Base-by-base conservation (phyloP, 768 basidiomycete species). In the Russula olivacea region DNA sequence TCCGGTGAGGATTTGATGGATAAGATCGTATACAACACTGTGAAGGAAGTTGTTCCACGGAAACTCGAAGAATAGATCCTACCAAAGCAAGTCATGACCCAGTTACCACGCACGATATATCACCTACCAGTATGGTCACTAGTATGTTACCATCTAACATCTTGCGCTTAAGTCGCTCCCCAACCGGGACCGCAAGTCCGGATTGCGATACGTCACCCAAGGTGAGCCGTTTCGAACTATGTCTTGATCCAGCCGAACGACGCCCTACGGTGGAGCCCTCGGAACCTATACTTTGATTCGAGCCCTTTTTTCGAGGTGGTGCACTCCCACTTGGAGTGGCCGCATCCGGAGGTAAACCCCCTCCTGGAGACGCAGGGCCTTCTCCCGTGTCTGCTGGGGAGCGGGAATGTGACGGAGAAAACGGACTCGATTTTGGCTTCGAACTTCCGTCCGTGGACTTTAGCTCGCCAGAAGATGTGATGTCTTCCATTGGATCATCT, bases 11-110 rank as follows among this genome's bases (percentile, higher is more conserved):
- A 98, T 87, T 73, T 98, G 97, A 71, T 98, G 97, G 1, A 98
- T 80, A 61, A 97, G 78, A 72, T 99, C 97, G 71, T 98, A 98
- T 19, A 97, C 93, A 34, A 94, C 88, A 69, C 91, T 93, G 72
- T 99, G 97, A 34, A 98, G 76, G 73, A 98, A 98, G 72, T 98
- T 98, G 75, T 99, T 98, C 88, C 91, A 93, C 0, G 95, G 94
- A 70, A 88, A 97, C 64, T 89, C 87, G 72, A 98, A 98, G 79
- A 98, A 98, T 41, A 98, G 79, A 69, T 95, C 91, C 93, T 96
- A 69, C 25, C 50, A 56, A 21, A 66, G 64, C 53, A 40, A 43
- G 59, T 25, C 48, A 47, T 51, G 40, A 66, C 47, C 61, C 50
- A 28, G 54, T 30, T 30, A 8, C 19, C 32, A 61, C 54, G 45